Evolutionary conservation across 2,329 filamentous ascomycete species (phyloP), one percentile per base, ranked within the genome.

Genomic region (Tolypocladium endophyticum): DNA sequence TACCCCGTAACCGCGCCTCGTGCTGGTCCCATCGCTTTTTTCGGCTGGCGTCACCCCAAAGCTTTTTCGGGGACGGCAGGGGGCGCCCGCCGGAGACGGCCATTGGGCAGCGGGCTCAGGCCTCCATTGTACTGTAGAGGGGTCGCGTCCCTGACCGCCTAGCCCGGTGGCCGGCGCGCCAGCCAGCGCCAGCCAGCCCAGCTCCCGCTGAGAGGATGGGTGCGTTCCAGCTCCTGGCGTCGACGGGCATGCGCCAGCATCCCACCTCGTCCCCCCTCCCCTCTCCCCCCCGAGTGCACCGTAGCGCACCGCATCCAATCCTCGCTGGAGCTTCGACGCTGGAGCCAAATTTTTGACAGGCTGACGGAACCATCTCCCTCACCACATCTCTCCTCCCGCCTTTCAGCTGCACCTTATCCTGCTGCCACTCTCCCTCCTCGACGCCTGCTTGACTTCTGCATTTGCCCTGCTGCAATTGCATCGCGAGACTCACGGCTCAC

Each of bases 301-400:
- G 58, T 39, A 39, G 39, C 23, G 36, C 45, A 50, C 36, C 57
- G 30, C 45, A 38, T 54, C 54, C 47, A 33, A 57, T 56, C 52
- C 56, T 47, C 54, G 59, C 54, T 62, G 64, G 61, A 63, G 64
- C 61, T 65, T 61, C 61, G 60, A 60, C 60, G 30, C 59, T 38
- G 56, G 58, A 53, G 60, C 63, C 63, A 60, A 63, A 63, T 60
- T 65, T 65, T 64, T 60, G 64, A 65, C 60, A 58, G 61, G 63
- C 64, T 62, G 59, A 60, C 43, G 36, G 56, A 57, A 33, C 35
- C 47, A 52, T 58, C 53, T 61, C 58, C 38, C 60, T 56, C 55
- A 45, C 56, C 59, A 57, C 43, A 57, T 41, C 58, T 56, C 60
- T 54, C 59, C 55, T 45, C 63, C 60, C 57, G 57, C 58, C 57